A percentile compares a stretch with the other conserved stretches of the same genome.
Conservation (phyloP, 768 basidiomycete species). For the Suillus subaureus region DNA sequence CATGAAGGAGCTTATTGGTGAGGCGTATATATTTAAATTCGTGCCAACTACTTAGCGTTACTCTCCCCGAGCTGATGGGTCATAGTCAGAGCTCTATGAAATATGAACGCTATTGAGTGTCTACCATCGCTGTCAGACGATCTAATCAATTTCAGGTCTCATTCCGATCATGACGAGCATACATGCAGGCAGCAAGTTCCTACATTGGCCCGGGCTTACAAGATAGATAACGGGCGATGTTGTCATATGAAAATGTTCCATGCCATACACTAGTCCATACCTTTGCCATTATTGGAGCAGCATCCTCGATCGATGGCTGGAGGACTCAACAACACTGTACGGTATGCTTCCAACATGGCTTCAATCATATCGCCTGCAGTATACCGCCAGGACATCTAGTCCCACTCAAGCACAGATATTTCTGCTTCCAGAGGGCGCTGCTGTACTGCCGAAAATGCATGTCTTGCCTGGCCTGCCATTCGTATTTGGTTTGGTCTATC, state of each 20-base stretch:
- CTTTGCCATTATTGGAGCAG: background rate
- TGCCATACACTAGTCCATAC: too few species aligned
- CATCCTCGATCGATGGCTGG: background rate
- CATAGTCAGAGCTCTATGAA: background rate
- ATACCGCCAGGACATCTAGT: background rate
- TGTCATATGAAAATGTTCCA: background rate
- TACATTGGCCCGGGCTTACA: background rate
- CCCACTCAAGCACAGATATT: background rate
- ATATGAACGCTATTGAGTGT: background rate
- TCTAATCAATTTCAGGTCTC: background rate
- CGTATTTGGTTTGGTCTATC: slow-evolving; percentile 17
- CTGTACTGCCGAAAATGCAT: background rate
- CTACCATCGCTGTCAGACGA: background rate
- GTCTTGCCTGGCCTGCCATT: background rate
- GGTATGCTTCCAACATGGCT: slow-evolving; percentile 1
- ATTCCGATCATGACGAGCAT: background rate
- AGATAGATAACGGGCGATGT: background rate
- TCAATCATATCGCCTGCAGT: background rate
- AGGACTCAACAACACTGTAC: background rate
- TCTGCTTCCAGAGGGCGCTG: slow-evolving; percentile 1
- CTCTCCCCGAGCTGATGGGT: background rate
- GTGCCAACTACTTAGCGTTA: background rate
- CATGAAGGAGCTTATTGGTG: background rate
- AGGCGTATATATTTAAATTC: background rate
- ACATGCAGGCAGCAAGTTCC: background rate